Base-by-base conservation (phyloP, 345 rosid genomes). In the Euphorbia tirucalli region DNA sequence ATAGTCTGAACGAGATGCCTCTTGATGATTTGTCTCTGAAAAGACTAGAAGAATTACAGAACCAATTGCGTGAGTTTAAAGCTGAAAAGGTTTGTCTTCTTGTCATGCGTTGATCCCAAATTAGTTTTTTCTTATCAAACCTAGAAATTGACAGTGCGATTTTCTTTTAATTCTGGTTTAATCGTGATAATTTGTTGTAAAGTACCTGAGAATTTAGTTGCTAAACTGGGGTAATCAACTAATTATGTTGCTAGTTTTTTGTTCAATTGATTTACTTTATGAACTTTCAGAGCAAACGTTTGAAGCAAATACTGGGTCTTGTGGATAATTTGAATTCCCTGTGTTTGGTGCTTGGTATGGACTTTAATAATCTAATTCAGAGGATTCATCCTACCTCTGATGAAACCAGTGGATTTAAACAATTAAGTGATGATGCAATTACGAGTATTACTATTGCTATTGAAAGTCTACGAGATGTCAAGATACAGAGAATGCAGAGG, bases 401-500 rank as follows among this genome's bases (percentile, higher is more conserved):
- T 79, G 96, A 84, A 54, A 65, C 85, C 55, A 85, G 89, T 56
- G 87, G 85, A 69, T 71, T 79, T 31, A 83, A 73, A 73, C 85
- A 85, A 74, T 80, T 90, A 69, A 91, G 88, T 65, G 69, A 87
- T 73, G 81, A 71, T 70, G 83, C 92, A 5, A 88, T 91, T 62
- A 79, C 85, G 65, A 80, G 70, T 65, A 59, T 95, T 80, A 82
- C 69, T 57, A 67, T 77, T 71, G 79, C 84, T 24, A 82, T 85
- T 58, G 78, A 82, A 65, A 87, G 83, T 14, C 82, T 89, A 55
- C 78, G 91, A 69, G 93, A 87, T 72, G 81, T 84, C 71, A 95
- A 95, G 83, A 74, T 89, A 67, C 90, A 90, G 74, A 93, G 99
- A 82, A 90, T 93, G 93, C 90, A 90, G 73, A 85, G 65, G 93